Base-by-base conservation (phyloP, 306 rosid species). In the Lathyrus tuberosus region DNA sequence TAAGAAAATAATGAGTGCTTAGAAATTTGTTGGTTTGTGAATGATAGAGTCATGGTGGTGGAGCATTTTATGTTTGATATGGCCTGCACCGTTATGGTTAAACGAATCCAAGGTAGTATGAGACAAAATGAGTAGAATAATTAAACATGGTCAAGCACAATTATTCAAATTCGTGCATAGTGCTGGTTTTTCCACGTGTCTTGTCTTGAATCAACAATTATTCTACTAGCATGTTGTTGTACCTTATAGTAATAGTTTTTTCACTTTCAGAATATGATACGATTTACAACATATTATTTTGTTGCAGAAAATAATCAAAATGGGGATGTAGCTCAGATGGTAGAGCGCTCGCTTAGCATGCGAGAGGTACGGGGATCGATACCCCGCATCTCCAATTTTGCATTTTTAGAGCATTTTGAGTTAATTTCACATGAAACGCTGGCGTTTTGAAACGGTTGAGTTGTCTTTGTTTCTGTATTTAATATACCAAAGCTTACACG, bases 271-370 rank as follows among this genome's bases (percentile, higher is more conserved):
- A 28, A n/a, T n/a, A n/a, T n/a, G n/a, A n/a, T n/a, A n/a, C n/a
- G n/a, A n/a, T n/a, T n/a, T n/a, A n/a, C n/a, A n/a, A n/a, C n/a
- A n/a, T n/a, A n/a, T n/a, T n/a, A n/a, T n/a, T n/a, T n/a, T n/a
- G n/a, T n/a, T n/a, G n/a, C n/a, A n/a, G n/a, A n/a, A n/a, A n/a
- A n/a, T n/a, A n/a, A n/a, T n/a, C 16, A 43, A 43, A 13, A 46
- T 0, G 85, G 92, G 95, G 95, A 87, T 87, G 92, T 89, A 92
- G 96, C 92, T 89, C 92, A 89, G 93, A 86, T 92, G 95, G 98
- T 92, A 89, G 95, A 89, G 98, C 87, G 91, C 93, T 89, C 84
- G 96, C 93, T 89, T 92, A 85, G 92, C 95, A 89, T 89, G 96
- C 89, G 88, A 89, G 89, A 92, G 92, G 92, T 74, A 82, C 85